Conservation (phyloP, 148 eudicot species). For the Rheum nobile region DNA sequence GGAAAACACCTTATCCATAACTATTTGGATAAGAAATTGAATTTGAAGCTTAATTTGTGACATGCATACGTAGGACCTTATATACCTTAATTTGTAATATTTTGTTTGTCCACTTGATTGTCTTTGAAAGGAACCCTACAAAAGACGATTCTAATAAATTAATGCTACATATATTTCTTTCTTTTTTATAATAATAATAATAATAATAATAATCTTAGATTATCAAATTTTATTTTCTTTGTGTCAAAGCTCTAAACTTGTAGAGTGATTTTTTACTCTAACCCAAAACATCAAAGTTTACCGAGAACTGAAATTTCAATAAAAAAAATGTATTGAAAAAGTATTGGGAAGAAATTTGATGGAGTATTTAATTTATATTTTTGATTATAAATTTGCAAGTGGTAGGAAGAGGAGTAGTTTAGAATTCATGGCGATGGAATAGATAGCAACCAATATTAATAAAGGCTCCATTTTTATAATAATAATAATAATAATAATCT, state of each 20-base stretch:
- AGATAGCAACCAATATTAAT: not conserved
- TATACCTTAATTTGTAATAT: not conserved
- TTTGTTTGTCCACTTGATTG: not conserved
- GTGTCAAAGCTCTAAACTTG: not conserved
- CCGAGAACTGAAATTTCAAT: too few species aligned
- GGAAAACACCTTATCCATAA: not conserved
- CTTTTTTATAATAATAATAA: too few species aligned
- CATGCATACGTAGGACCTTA: not conserved
- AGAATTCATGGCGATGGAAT: not conserved
- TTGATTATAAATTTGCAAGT: too few species aligned
- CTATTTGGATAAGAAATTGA: not conserved
- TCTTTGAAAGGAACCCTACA: not conserved
- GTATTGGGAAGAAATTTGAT: too few species aligned
- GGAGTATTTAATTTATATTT: too few species aligned
- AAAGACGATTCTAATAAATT: not conserved
- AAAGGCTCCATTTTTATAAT: not conserved
- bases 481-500: not conserved
- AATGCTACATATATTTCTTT: not conserved
- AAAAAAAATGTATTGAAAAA: too few species aligned
- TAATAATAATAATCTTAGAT: not conserved
- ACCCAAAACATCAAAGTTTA: too few species aligned
- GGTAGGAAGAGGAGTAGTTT: not conserved
- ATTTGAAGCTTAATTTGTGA: not conserved
- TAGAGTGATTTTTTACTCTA: too few species aligned
- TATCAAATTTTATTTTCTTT: not conserved